Evolutionary conservation across 192 early-diverging fungal species (phyloP).

Genomic region (Entomortierella beljakovae): DNA sequence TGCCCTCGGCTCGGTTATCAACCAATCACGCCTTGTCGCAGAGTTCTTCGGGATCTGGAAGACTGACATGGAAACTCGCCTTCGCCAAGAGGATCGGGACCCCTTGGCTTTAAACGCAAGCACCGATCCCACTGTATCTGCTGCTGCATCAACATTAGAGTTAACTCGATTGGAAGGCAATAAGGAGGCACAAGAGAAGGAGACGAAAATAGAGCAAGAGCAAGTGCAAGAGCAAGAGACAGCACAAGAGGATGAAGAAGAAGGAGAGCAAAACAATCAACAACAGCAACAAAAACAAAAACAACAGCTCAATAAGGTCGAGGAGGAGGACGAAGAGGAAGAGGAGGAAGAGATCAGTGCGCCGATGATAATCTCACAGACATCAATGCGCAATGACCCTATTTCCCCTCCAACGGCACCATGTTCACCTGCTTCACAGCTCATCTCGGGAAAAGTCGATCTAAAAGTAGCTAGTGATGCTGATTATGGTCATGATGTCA

Average conservation of each 20-base stretch:
- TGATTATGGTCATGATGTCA: neutral
- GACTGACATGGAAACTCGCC: constrained; percentile 46
- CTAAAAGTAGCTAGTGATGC: neutral
- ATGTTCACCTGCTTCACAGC: neutral
- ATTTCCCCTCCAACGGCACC: neutral
- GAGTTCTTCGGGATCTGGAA: constrained; percentile 54
- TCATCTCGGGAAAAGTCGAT: neutral
- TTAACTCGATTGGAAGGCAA: neutral
- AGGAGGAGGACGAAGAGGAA: neutral
- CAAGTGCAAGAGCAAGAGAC: neutral
- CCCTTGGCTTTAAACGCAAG: constrained; percentile 26
- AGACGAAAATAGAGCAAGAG: neutral
- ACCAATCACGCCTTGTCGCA: constrained; percentile 46
- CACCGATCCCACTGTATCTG: neutral
- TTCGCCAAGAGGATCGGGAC: constrained; percentile 47
- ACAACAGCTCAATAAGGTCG: neutral
- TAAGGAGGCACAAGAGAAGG: neutral
- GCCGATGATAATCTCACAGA: neutral
- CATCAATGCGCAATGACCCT: neutral
- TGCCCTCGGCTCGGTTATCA: constrained; percentile 33
- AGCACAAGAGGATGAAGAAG: neutral
- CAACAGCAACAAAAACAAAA: neutral
- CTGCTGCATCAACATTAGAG: neutral
- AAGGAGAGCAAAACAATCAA: neutral
- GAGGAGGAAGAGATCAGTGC: neutral